Evolutionary conservation across 2,329 filamentous ascomycete genomes (phyloP).

Genomic region (Lachnellula subtilissima): DNA sequence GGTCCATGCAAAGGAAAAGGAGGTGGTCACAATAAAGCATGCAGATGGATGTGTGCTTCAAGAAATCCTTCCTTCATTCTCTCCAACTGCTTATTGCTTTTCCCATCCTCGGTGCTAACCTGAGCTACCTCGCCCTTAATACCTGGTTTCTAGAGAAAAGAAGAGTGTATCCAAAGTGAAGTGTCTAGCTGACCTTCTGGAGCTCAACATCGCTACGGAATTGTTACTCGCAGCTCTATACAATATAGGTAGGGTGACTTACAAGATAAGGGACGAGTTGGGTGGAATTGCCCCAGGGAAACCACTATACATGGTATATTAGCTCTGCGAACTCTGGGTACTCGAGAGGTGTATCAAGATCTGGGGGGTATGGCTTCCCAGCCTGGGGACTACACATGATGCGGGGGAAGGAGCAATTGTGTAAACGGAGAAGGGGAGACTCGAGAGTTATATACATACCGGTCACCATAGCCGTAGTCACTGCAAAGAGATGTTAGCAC

Average conservation of each 20-base stretch:
- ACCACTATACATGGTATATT: slow-evolving; percentile 47
- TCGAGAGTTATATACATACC: slow-evolving; percentile 39
- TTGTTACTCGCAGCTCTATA: slow-evolving; percentile 13
- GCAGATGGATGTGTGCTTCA: not conserved
- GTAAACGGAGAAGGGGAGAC: not conserved
- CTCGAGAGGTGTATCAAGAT: not conserved
- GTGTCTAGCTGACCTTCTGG: slow-evolving; percentile 51
- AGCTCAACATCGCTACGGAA: slow-evolving; percentile 60
- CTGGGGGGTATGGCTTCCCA: not conserved
- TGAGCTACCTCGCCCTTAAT: slow-evolving; percentile 11
- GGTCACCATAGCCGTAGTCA: slow-evolving; percentile 60
- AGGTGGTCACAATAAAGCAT: slow-evolving; percentile 1
- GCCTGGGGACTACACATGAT: not conserved
- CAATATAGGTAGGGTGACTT: slow-evolving; percentile 39
- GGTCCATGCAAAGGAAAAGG: not conserved
- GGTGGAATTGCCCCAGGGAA: slow-evolving; percentile 75
- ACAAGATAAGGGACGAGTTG: slow-evolving; percentile 78
- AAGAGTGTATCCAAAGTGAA: slow-evolving; percentile 1
- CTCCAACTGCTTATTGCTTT: not conserved
- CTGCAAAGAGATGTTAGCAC: slow-evolving; percentile 35
- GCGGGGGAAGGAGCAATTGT: not conserved
- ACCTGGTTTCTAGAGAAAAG: slow-evolving; percentile 1
- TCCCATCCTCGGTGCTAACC: slow-evolving; percentile 13
- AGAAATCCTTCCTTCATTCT: not conserved
- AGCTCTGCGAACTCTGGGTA: not conserved